Evolutionary conservation across 2,329 filamentous ascomycete species (phyloP).

Genomic region (Bimuria novae-zelandiae): DNA sequence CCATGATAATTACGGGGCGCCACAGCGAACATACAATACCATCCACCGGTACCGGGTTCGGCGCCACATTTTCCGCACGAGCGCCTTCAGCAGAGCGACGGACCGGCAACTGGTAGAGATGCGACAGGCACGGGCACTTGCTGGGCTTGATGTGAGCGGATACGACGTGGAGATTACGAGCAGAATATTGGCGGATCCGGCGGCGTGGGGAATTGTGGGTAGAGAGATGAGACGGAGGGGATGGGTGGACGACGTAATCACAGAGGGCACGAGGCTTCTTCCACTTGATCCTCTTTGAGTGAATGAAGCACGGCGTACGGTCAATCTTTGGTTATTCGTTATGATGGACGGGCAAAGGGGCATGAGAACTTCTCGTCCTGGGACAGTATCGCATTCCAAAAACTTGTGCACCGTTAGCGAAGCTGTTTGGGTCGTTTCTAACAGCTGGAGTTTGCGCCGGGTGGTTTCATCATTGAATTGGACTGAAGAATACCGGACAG

Average conservation of each 20-base stretch:
- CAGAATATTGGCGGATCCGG: conserved; percentile 9
- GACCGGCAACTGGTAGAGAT: conserved; percentile 10
- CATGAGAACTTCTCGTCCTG: too few species aligned
- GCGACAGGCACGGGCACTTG: conserved; percentile 15
- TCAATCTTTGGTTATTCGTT: too few species aligned
- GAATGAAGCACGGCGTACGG: background rate
- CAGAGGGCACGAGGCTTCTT: background rate
- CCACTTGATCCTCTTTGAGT: conserved; percentile 2
- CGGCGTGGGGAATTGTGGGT: conserved; percentile 15
- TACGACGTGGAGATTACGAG: conserved; percentile 14
- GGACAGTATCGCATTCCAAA: too few species aligned
- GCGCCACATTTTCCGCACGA: background rate
- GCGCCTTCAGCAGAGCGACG: background rate
- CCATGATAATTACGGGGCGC: background rate
- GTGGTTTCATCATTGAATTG: too few species aligned
- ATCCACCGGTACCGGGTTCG: background rate
- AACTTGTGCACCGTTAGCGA: too few species aligned
- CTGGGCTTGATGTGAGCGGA: conserved; percentile 7
- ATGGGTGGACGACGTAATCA: conserved; percentile 3
- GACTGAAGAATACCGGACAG: too few species aligned
- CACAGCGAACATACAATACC: background rate
- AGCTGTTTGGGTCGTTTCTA: too few species aligned
- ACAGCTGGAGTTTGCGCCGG: too few species aligned
- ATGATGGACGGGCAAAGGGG: background rate
- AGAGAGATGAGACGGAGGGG: background rate